Conservation (phyloP, 75 land plant species). For the Sequoia sempervirens region DNA sequence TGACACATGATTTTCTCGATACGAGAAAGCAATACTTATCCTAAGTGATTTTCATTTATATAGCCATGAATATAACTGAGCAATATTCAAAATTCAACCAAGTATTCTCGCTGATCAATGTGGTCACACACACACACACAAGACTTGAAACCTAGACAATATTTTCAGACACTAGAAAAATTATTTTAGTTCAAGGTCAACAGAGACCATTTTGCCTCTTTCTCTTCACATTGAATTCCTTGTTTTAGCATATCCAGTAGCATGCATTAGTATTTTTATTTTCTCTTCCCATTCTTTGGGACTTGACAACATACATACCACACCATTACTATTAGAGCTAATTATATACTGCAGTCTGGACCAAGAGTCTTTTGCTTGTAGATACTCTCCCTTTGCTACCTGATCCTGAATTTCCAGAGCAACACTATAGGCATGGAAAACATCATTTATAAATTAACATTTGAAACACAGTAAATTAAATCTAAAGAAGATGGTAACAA, state of each 20-base stretch:
- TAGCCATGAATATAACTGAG: neutral
- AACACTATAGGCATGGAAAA: conserved; percentile 21
- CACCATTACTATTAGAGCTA: conserved; percentile 8
- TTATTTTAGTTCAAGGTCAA: neutral
- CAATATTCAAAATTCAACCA: neutral
- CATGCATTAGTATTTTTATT: neutral
- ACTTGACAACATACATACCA: conserved; percentile 18
- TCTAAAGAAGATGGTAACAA: neutral
- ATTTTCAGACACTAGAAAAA: neutral
- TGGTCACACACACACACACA: no score
- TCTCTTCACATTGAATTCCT: neutral
- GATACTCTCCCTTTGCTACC: conserved; percentile 27
- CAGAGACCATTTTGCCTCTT: neutral
- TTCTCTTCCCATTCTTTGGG: neutral
- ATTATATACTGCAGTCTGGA: conserved; percentile 26
- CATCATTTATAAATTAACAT: neutral
- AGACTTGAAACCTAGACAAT: neutral
- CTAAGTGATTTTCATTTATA: neutral
- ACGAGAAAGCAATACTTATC: neutral
- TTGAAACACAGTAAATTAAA: neutral
- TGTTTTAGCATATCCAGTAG: neutral
- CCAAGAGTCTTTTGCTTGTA: conserved; percentile 46
- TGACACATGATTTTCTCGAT: neutral
- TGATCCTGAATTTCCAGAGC: conserved; percentile 44
- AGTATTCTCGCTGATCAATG: neutral